Evolutionary conservation across 2,329 filamentous ascomycete genomes (phyloP), one percentile per base, ranked within the genome.

Genomic region (Beauveria pseudobassiana): DNA sequence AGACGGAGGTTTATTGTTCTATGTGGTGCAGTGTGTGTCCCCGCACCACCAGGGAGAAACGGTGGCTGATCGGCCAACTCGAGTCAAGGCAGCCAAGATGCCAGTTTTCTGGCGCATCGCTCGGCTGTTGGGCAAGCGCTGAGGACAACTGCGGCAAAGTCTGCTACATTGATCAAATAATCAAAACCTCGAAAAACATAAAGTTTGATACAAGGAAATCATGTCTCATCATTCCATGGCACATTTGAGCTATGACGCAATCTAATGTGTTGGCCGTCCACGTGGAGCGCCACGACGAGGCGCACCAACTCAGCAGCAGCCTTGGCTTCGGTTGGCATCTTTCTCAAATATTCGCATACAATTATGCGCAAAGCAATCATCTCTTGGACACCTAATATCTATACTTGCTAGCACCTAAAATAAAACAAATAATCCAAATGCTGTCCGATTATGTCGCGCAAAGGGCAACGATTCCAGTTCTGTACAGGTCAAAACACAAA

Each of bases 171-270:
- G 14, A 22, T 9, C 16, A n/a, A 22, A n/a, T 18, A 14, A 45
- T n/a, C 8, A 51, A 10, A 45, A 20, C 10, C 3, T 10, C 3
- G 43, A 48, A 6, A 8, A 14, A 20, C n/a, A 9, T 3, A 50
- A 34, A 34, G 30, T 14, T 34, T 1, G 30, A 14, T 14, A 34
- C 34, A 38, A 38, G 12, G 34, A 30, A 20, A 40, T 4, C 49
- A 26, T 46, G 28, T 38, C 20, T 38, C 26, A 40, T n/a, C 10
- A n/a, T 22, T 30, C 14, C 22, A n/a, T 6, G 1, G 10, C 14
- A 40, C 42, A 22, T 26, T 38, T n/a, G 48, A 46, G 24, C 52
- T 40, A 62, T 62, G 59, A 56, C 51, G 52, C 52, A 62, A 62
- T 62, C 22, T 43, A 24, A 24, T 49, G 45, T 40, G 18, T n/a